Conservation (phyloP, 2,329 filamentous ascomycete genomes). For the Ophiocordyceps camponoti-floridani region DNA sequence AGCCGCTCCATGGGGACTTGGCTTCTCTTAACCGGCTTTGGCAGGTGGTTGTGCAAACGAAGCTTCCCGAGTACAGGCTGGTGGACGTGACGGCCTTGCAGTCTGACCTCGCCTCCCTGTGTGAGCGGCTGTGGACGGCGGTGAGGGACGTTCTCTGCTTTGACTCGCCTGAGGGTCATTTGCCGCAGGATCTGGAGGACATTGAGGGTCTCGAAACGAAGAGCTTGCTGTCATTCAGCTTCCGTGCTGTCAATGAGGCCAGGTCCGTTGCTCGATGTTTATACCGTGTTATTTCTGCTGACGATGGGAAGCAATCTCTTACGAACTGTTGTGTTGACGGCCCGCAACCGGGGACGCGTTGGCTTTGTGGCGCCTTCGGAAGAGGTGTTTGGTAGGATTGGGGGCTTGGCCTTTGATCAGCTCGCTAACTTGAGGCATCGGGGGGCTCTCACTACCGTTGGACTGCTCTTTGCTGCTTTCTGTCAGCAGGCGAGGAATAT, state of each 20-base stretch:
- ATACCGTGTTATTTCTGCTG: background rate
- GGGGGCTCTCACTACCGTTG: constrained; percentile 85
- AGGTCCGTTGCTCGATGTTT: constrained; percentile 31
- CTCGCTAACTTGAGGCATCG: constrained; percentile 71
- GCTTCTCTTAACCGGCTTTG: constrained; percentile 43
- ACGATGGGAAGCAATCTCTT: constrained; percentile 44
- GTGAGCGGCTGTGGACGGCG: constrained; percentile 55
- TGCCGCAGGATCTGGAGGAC: constrained; percentile 59
- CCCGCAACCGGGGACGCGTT: constrained; percentile 25
- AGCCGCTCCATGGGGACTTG: constrained; percentile 53
- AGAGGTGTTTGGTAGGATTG: constrained; percentile 45
- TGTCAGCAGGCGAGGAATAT: constrained; percentile 46
- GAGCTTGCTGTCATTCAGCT: constrained; percentile 84
- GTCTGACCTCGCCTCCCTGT: constrained; percentile 36
- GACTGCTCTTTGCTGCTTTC: constrained; percentile 68
- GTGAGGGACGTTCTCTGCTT: constrained; percentile 72
- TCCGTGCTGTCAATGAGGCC: constrained; percentile 85
- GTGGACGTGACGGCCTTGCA: constrained; percentile 24
- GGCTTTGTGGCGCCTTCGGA: constrained; percentile 28
- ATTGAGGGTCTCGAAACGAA: constrained; percentile 62
- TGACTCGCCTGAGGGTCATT: constrained; percentile 82
- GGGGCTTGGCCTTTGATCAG: constrained; percentile 63
- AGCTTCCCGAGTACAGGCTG: constrained; percentile 19
- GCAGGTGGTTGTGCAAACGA: constrained; percentile 26
- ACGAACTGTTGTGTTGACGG: constrained; percentile 38